phyloP scores from a whole-genome alignment of 345 rosid species.

The Brassica incana region DNA sequence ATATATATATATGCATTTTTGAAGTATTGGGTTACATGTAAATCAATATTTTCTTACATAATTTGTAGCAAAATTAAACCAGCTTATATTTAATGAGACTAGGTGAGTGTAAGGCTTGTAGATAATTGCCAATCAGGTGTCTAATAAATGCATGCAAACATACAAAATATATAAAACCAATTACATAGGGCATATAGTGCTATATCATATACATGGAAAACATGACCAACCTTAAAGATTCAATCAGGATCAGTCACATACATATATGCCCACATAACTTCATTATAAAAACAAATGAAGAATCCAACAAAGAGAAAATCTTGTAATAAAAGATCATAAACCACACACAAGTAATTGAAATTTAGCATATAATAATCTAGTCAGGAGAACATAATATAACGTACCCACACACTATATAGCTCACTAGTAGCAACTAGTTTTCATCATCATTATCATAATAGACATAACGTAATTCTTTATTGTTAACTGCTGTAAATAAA shows the following conservation, averaged over 20 bases:
- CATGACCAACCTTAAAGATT: neutral
- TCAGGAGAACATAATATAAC: constrained; percentile 29
- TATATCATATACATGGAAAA: neutral
- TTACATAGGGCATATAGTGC: neutral
- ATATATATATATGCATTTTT: neutral
- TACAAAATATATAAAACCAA: neutral
- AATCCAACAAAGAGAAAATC: neutral
- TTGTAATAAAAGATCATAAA: constrained; percentile 4
- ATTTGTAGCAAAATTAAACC: neutral
- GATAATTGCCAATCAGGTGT: neutral
- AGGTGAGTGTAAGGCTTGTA: constrained; percentile 18
- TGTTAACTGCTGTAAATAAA: constrained; percentile 11
- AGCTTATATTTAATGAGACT: constrained; percentile 2
- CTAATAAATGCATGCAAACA: constrained; percentile 28
- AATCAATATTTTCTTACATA: neutral
- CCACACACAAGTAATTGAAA: constrained; percentile 20
- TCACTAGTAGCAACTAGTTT: constrained; percentile 10
- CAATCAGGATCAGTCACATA: constrained; percentile 16
- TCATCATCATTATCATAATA: constrained; percentile 17
- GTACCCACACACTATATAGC: constrained; percentile 31
- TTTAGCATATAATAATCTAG: constrained; percentile 24
- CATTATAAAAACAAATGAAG: neutral
- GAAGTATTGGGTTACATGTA: neutral
- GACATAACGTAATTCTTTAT: constrained; percentile 28
- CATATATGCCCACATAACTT: constrained; percentile 18